Conservation (phyloP, 1,139 yeast genomes). For the Lodderomyces parapsilosis region DNA sequence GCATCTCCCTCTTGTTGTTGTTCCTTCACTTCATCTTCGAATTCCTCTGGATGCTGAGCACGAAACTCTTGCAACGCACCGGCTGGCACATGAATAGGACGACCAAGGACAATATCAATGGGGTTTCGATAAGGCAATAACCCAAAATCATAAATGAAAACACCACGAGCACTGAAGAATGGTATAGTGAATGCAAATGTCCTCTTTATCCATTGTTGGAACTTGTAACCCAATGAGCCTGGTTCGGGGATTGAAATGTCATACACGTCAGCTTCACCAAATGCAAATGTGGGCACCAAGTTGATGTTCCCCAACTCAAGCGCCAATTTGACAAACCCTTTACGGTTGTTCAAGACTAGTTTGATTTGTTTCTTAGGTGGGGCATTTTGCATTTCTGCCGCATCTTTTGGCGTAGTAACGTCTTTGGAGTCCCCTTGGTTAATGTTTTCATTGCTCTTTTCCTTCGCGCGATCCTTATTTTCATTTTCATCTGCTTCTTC, state of each 20-base stretch:
- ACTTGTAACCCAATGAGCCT: constrained; percentile 48
- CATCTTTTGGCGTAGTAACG: background rate
- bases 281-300: constrained; percentile 85
- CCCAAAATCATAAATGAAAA: constrained; percentile 91
- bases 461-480: constrained; percentile 21
- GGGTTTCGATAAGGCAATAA: constrained; percentile 82
- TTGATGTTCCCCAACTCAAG: constrained; percentile 73
- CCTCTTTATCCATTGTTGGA: constrained; percentile 73
- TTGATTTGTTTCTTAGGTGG: constrained; percentile 24
- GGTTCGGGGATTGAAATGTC: constrained; percentile 57
- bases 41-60: constrained; percentile 28
- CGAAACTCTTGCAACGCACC: constrained; percentile 33
- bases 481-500: constrained; percentile 11
- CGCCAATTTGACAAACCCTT: constrained; percentile 88
- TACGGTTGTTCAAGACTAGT: constrained; percentile 72
- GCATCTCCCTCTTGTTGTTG: background rate
- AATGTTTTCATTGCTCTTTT: constrained; percentile 6
- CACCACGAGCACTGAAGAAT: constrained; percentile 87
- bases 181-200: constrained; percentile 84
- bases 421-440: background rate
- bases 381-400: background rate
- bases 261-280: constrained; percentile 88
- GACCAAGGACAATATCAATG: constrained; percentile 77
- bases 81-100: constrained; percentile 70
- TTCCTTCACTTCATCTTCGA: constrained; percentile 8